A percentile compares a stretch with the other conserved stretches of the same genome.
Evolutionary conservation across 495 filamentous ascomycete species (phyloP).

Genomic region (Podospora australis): DNA sequence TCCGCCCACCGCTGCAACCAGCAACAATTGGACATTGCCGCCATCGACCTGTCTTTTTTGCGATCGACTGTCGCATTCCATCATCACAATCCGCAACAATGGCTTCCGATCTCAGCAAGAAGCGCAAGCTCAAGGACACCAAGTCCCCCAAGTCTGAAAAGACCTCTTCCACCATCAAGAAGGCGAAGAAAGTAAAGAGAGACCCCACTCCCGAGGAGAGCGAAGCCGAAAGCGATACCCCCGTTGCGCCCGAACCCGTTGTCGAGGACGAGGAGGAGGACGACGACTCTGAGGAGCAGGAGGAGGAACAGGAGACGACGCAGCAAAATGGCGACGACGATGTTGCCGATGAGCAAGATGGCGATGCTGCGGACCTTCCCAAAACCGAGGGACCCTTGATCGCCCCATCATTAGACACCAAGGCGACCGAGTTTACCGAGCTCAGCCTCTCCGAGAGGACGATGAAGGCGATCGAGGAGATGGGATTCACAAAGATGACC

Average conservation of each 20-base stretch:
- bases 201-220: constrained; percentile 18
- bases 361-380: constrained; percentile 7
- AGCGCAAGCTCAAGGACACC: constrained; percentile 41
- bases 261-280: constrained; percentile 13
- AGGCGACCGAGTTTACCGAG: constrained; percentile 58
- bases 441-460: constrained; percentile 82
- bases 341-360: constrained; percentile 14
- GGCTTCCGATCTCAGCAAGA: constrained; percentile 38
- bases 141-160: constrained; percentile 24
- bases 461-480: constrained; percentile 77
- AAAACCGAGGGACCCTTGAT: constrained; percentile 22
- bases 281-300: constrained; percentile 15
- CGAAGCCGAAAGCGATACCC: constrained; percentile 17
- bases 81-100: constrained; percentile 20
- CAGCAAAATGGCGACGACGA: constrained; percentile 18
- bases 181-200: constrained; percentile 25
- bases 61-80: background rate
- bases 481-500: constrained; percentile 93
- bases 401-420: constrained; percentile 24
- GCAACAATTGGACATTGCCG: background rate
- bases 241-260: constrained; percentile 10
- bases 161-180: constrained; percentile 18
- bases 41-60: background rate
- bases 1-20: background rate
- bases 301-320: constrained; percentile 19